Conservation (phyloP, 2,329 filamentous ascomycete genomes). For the Curvularia eragrostidis region DNA sequence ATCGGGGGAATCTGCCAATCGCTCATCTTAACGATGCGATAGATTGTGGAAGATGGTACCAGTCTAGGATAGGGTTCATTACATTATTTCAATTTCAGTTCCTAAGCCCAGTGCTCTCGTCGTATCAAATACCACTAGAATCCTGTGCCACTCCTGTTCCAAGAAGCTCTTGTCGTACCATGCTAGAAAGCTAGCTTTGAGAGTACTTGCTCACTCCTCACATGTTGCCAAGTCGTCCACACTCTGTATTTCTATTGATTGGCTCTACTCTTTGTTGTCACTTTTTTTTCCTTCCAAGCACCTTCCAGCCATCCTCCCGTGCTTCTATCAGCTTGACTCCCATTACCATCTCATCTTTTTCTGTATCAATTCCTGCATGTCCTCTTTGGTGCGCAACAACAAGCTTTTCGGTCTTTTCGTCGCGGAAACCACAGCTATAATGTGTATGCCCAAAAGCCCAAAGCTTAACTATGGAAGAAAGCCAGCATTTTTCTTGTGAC, state of each 20-base stretch:
- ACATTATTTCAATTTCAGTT: neutral
- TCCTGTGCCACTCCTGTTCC: too few species aligned
- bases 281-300: neutral
- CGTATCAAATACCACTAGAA: too few species aligned
- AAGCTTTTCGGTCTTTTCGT: too few species aligned
- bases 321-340: constrained; percentile 6
- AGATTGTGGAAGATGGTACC: neutral
- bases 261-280: neutral
- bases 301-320: neutral
- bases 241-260: too few species aligned
- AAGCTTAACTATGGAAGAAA: constrained; percentile 44
- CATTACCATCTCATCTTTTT: neutral
- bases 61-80: neutral
- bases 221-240: too few species aligned
- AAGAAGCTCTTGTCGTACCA: too few species aligned
- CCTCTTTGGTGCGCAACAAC: too few species aligned
- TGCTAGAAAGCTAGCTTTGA: too few species aligned
- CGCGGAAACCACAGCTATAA: too few species aligned
- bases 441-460: constrained; percentile 62
- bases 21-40: neutral
- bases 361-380: too few species aligned
- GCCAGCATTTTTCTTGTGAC: constrained; percentile 47
- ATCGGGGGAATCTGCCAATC: neutral
- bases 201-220: too few species aligned
- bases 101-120: neutral